Base-by-base conservation (phyloP, 1,139 yeast species). In the Lodderomyces parapsilosis region DNA sequence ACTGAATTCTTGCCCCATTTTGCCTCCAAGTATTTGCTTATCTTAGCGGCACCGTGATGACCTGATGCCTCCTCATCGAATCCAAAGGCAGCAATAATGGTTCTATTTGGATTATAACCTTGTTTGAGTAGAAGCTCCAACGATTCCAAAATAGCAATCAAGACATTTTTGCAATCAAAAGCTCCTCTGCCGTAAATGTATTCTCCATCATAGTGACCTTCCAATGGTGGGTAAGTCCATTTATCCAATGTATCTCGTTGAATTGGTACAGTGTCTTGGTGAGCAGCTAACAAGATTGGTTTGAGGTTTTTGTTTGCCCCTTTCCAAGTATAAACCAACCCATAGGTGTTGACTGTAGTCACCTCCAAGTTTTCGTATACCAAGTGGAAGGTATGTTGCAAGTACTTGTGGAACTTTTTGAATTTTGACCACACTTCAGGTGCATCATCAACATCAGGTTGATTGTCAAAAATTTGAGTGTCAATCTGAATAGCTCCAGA, bases 231-330 rank as follows among this genome's bases (percentile, higher is more conserved):
- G 53, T 80, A 74, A 2, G 68, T 71, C 96, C 96, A 87, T 40
- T 74, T 68, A 31, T 60, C 68, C 36, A 74, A 58, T 11, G 88
- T 77, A 18, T 70, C 81, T 23, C 64, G 59, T 54, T 81, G 82
- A n/a, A 86, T 86, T 0, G 96, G 96, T 11, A 88, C 96, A 4
- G 84, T 87, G 57, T 87, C 96, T 58, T 82, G 88, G 60, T 88
- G 96, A 2, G 93, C 90, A 62, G 83, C 76, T 36, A 86, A 66
- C 60, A 87, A 58, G 11, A 83, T 51, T 5, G 96, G 96, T 58
- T 83, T 81, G 53, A 83, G 66, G 2, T 55, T 47, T 9, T 40
- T 39, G 46, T 81, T 65, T 0, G 76, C n/a, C 24, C 95, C 95
- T 50, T 78, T 64, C 84, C 88, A 83, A 22, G 83, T 75, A 56